Evolutionary conservation across 2,329 filamentous ascomycete species (phyloP), one percentile per base, ranked within the genome.

Genomic region (Geosmithia flava): DNA sequence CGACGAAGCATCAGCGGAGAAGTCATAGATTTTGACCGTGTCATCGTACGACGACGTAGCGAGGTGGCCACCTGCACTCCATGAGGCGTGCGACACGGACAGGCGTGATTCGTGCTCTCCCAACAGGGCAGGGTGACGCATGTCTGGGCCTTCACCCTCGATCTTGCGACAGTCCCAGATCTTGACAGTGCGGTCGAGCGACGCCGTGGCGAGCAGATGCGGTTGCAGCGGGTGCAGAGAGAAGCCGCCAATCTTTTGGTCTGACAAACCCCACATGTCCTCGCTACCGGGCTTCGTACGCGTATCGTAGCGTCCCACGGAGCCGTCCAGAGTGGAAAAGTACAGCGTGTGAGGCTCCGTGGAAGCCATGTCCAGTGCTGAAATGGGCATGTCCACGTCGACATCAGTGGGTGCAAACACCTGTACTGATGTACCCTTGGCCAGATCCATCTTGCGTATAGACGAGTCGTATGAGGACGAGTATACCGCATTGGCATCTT

Each of bases 191-290:
- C 91, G 78, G 60, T 98, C 93, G 0, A 98, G 71, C 0, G 87
- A 94, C 0, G 90, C 93, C 0, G 93, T 97, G 0, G 89, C 88
- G 0, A 95, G 66, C 3, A 95, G 78, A 58, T 97, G 86, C 0
- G 89, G 82, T 2, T 88, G 76, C 0, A 82, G 63, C 0, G 93
- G 91, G 56, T 94, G 83, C 2, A 96, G 65, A 0, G 83, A 85
- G 64, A 97, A 97, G 1, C 93, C 93, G 17, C 93, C 93, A 48
- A 98, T 96, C 60, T 98, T 98, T 63, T 95, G 90, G 47, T 94
- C 89, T 0, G 83, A 85, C 0, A 97, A 69, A 8, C 79, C 74
- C 76, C 87, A 94, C 1, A 85, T 68, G 16, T 88, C 78, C 2
- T 79, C 72, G 7, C 67, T 66, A 0, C 73, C 63, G 0, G 72